Evolutionary conservation across 257 asterid genomes (phyloP), one percentile per base, ranked within the genome.

Genomic region (Leonotis leonurus): DNA sequence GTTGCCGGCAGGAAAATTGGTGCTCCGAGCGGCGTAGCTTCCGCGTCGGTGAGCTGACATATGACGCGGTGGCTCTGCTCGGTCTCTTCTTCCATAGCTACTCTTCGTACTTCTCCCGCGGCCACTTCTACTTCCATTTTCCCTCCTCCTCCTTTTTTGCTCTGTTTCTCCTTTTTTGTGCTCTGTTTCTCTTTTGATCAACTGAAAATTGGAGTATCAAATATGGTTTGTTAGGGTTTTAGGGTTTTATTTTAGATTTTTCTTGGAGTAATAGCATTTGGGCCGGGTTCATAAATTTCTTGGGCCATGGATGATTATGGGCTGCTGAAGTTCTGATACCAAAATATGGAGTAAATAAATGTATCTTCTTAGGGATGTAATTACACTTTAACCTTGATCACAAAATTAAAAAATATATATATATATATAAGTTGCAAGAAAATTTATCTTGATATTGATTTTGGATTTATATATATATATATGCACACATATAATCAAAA

Each of bases 1-100:
- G 59, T 80, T 45, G 78, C 90, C 16, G 98, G 94, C 22, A 90
- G 80, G 75, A 81, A 91, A 65, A 84, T 74, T 5, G 92, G 76
- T 2, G 92, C 74, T 14, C 92, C 94, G 37, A 91, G 83, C 18
- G 72, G 58, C 11, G 80, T 71, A 18, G 96, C 95, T 62, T 91
- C 95, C 5, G 94, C 63, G 72, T 84, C 85, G 3, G 84, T 62
- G 67, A 90, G 69, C 67, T 84, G 89, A 63, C 95, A 86, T 68
- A 91, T 76, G 4, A 88, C 94, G 62, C 79, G 83, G 51, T 82
- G 81, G 73, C 54, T 80, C 43, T 71, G 63, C 60, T 76, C 92
- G 16, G 76, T 79, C 40, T 73, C 82, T 63, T 64, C 78, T 16
- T 71, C 81, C 80, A 71, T 78, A 5, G 60, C 60, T n/a, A 4